phyloP scores from a whole-genome alignment of 371 early-diverging fungal genomes.

The Synchytrium microbalum region DNA sequence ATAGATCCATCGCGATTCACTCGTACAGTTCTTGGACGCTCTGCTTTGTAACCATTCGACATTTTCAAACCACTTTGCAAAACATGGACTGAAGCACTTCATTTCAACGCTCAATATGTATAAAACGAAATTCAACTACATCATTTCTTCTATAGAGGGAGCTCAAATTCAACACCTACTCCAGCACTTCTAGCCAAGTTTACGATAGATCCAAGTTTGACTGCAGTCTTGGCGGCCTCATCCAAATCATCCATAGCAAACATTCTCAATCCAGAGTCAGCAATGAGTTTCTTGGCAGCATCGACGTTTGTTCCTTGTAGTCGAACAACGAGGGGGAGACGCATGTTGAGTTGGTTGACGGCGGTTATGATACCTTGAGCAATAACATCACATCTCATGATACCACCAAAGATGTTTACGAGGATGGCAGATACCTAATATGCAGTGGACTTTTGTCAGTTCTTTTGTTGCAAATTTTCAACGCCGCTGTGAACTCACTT shows the following conservation, averaged over 20 bases:
- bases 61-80: not conserved
- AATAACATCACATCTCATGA: slow-evolving; percentile 98
- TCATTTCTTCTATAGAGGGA: not conserved
- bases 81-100: not conserved
- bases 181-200: not conserved
- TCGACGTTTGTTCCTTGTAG: slow-evolving; percentile 81
- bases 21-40: too few relatives aligned
- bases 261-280: slow-evolving; percentile 84
- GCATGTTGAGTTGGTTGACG: slow-evolving; percentile 78
- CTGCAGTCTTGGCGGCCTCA: slow-evolving; percentile 89
- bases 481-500: not conserved
- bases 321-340: slow-evolving; percentile 92
- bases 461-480: slow-evolving; percentile 1
- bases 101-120: not conserved
- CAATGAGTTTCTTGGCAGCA: slow-evolving; percentile 80
- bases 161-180: not conserved
- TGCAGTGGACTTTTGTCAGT: not conserved
- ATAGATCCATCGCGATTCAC: not conserved
- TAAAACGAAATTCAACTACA: not conserved
- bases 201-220: slow-evolving; percentile 83
- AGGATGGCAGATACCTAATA: slow-evolving; percentile 80
- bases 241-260: slow-evolving; percentile 91
- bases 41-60: too few relatives aligned
- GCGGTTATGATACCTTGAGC: slow-evolving; percentile 97
- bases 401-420: slow-evolving; percentile 99